These are phyloP conservation scores for Colletotrichum abscissum DNA, from an alignment of 2,329 filamentous ascomycete species.

Conservation along the genomic window DNA sequence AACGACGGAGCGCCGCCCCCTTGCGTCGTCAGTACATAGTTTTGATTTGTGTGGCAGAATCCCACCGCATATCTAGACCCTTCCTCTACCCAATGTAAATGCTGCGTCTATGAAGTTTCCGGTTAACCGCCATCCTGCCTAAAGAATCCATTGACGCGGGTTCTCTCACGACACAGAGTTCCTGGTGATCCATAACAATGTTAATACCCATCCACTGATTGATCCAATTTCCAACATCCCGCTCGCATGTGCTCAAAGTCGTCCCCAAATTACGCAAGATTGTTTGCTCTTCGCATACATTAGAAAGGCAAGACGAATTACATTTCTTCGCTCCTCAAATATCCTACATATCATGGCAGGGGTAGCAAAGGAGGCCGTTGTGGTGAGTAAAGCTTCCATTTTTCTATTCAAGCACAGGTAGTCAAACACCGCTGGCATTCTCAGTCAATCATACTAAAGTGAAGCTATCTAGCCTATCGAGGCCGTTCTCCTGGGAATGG, in stretches of 20 bases:
- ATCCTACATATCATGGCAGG: slow-evolving; percentile 10
- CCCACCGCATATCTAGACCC: too few relatives aligned
- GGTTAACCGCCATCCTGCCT: background rate
- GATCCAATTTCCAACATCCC: background rate
- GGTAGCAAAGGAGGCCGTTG: slow-evolving; percentile 33
- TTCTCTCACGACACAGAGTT: background rate
- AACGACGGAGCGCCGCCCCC: background rate
- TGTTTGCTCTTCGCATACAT: background rate
- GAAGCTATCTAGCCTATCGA: slow-evolving; percentile 41
- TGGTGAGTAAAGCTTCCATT: slow-evolving; percentile 18
- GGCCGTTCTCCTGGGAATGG: slow-evolving; percentile 40
- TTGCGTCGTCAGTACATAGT: background rate
- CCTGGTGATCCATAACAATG: background rate
- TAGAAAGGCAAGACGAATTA: background rate
- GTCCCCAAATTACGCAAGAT: background rate
- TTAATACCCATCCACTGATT: background rate
- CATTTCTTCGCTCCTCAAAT: background rate
- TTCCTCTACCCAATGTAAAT: background rate
- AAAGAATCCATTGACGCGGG: background rate
- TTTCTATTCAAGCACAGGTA: background rate
- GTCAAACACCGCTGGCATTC: background rate
- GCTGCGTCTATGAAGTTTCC: background rate
- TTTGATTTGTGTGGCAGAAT: background rate
- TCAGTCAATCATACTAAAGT: slow-evolving; percentile 8
- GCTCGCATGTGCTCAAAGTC: background rate